A percentile compares a stretch with the other conserved stretches of the same genome.
Evolutionary conservation across 257 asterid species (phyloP).

Genomic region (Cruciata laevipes): DNA sequence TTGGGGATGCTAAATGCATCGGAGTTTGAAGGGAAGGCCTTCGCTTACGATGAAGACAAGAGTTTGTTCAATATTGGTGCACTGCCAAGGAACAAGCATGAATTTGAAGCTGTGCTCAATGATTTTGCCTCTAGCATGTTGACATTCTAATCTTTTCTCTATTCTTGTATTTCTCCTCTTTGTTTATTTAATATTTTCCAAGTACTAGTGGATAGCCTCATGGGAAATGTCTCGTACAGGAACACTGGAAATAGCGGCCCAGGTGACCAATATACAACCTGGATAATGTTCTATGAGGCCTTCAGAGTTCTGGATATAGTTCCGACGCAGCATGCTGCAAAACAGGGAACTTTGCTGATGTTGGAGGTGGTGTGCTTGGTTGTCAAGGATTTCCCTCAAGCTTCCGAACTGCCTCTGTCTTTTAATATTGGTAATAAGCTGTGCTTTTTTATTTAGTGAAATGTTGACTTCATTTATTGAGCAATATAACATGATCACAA

Average conservation of each 20-base stretch:
- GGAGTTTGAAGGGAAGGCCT: constrained; percentile 74
- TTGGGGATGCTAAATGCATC: constrained; percentile 84
- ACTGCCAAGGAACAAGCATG: constrained; percentile 74
- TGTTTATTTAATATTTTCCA: neutral
- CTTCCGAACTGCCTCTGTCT: no score
- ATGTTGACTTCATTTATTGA: no score
- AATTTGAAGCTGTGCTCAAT: constrained; percentile 82
- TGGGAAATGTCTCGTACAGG: constrained; percentile 29
- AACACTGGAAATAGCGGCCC: constrained; percentile 71
- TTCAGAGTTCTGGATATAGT: constrained; percentile 80
- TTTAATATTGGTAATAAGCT: constrained; percentile 42
- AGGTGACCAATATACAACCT: constrained; percentile 45
- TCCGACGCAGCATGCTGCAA: constrained; percentile 90
- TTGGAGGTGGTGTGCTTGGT: constrained; percentile 75
- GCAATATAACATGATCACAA: neutral
- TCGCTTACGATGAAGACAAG: constrained; percentile 90
- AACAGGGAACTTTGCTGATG: constrained; percentile 49
- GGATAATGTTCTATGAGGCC: constrained; percentile 73
- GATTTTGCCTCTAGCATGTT: constrained; percentile 65
- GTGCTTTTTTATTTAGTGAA: no score
- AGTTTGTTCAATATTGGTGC: constrained; percentile 83
- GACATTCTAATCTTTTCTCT: neutral
- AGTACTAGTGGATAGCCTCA: no score
- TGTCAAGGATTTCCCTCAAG: no score
- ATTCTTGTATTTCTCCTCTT: neutral